Base-by-base conservation (phyloP, 176 grass and related monocot species). In the Musa acuminata region DNA sequence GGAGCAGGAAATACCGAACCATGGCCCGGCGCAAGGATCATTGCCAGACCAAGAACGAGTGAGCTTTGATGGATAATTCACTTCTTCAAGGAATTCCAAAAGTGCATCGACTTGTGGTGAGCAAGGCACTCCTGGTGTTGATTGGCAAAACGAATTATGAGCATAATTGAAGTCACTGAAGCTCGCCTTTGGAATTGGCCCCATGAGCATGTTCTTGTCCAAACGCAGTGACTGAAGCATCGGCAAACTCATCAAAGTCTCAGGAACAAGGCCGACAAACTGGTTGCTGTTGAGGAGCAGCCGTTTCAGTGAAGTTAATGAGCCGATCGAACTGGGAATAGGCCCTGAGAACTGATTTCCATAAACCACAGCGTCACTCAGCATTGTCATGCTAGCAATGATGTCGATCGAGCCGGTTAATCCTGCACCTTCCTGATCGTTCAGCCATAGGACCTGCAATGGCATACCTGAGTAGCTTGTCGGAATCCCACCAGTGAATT, bases 391-490 rank as follows among this genome's bases (percentile, higher is more conserved):
- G 53, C 76, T 76, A 43, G 73, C 62, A 52, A 98, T 21, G 51
- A 87, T 72, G 49, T 89, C 76, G 78, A 93, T 77, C 0, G 86
- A 68, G 23, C 90, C 95, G 12, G 86, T 83, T 54, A 98, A 84
- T 74, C 79, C 84, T 3, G 14, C 13, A 9, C 80, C 86, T 0
- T 0, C 11, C 89, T 96, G 90, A 82, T 98, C 91, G 86, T 98
- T 98, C 52, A 98, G 90, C 95, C 88, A 82, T 29, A 98, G 88
- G n/a, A 53, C 78, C 71, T 89, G 84, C 12, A 98, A 12, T 49
- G 1, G 73, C 14, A 90, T 86, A 2, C 24, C 70, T 0, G 85
- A 48, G 73, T 85, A 82, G 72, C 29, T 53, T 9, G 43, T 19
- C 0, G 95, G 95, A 78, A 98, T 82, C 0, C 63, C 62, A 23